These are phyloP conservation scores for Amanita rubescens DNA, from an alignment of 768 basidiomycete species.

Conservation along the genomic window DNA sequence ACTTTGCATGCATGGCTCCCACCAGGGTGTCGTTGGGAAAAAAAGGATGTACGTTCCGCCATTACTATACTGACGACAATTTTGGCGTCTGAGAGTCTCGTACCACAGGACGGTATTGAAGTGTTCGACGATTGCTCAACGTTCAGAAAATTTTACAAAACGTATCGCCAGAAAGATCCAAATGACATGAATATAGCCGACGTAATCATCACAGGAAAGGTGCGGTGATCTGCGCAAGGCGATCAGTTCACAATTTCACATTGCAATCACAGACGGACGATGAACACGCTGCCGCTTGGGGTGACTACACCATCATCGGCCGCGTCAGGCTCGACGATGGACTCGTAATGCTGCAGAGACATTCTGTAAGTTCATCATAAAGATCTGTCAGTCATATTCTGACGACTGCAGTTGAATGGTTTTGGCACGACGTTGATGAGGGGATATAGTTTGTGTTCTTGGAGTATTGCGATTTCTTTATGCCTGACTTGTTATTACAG, in stretches of 20 bases:
- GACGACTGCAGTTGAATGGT: slow-evolving; percentile 16
- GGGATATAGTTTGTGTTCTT: slow-evolving; percentile 36
- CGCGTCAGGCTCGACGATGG: slow-evolving; percentile 55
- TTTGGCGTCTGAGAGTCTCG: not conserved
- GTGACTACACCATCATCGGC: slow-evolving; percentile 45
- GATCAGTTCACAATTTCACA: not conserved
- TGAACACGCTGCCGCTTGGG: slow-evolving; percentile 46
- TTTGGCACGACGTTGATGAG: slow-evolving; percentile 34
- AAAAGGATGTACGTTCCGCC: slow-evolving; percentile 32
- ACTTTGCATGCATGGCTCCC: slow-evolving; percentile 43
- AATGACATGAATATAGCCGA: slow-evolving; percentile 27
- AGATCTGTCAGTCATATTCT: not conserved
- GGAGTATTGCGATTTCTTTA: not conserved
- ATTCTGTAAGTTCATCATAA: slow-evolving; percentile 33
- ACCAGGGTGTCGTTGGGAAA: slow-evolving; percentile 24
- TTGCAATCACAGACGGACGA: slow-evolving; percentile 34
- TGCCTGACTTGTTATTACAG: slow-evolving; percentile 19
- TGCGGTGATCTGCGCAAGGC: slow-evolving; percentile 17
- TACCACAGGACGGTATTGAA: slow-evolving; percentile 38
- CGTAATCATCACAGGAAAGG: slow-evolving; percentile 47
- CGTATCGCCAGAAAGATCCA: slow-evolving; percentile 18
- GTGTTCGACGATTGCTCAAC: slow-evolving; percentile 28
- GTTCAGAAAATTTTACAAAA: slow-evolving; percentile 33
- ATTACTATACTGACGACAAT: not conserved
- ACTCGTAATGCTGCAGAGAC: slow-evolving; percentile 43